These are phyloP conservation scores for Cardiospermum halicacabum DNA, from an alignment of 345 rosid species.

Conservation along the genomic window DNA sequence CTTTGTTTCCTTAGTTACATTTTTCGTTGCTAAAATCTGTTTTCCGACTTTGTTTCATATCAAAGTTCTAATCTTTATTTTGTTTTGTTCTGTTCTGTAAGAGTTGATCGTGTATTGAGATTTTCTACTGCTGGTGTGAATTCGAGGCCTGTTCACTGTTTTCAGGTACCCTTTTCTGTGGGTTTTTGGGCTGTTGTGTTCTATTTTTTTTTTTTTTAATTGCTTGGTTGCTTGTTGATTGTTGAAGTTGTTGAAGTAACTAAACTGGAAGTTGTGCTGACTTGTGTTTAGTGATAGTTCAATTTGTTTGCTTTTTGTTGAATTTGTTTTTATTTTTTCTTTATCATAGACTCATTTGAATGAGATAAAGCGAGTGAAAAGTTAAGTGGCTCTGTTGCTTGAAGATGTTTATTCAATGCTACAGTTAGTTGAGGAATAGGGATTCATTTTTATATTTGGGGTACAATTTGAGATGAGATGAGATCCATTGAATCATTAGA, in stretches of 20 bases:
- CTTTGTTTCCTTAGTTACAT: not conserved
- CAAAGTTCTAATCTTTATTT: not conserved
- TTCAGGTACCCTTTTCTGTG: conserved; percentile 28
- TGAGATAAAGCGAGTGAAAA: not conserved
- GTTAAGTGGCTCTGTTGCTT: too few relatives aligned
- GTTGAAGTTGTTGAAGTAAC: too few relatives aligned
- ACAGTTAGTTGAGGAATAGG: not conserved
- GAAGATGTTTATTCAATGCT: not conserved
- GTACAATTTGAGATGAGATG: not conserved
- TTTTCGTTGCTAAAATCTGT: not conserved
- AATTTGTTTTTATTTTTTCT: not conserved
- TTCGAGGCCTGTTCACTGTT: conserved; percentile 25
- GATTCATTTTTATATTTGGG: too few relatives aligned
- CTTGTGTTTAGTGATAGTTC: too few relatives aligned
- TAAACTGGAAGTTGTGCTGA: not conserved
- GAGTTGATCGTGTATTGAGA: conserved; percentile 35
- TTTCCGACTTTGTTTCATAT: not conserved
- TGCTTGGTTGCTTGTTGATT: not conserved
- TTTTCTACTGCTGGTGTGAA: conserved; percentile 29
- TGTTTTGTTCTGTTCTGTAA: conserved; percentile 16
- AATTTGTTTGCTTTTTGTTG: not conserved
- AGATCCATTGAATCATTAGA: not conserved
- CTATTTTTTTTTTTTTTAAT: not conserved
- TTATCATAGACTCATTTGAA: not conserved
- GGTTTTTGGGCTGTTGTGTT: not conserved